These are phyloP conservation scores for Microcyclosporella mali DNA, from an alignment of 2,329 filamentous ascomycete species.

Conservation along the genomic window DNA sequence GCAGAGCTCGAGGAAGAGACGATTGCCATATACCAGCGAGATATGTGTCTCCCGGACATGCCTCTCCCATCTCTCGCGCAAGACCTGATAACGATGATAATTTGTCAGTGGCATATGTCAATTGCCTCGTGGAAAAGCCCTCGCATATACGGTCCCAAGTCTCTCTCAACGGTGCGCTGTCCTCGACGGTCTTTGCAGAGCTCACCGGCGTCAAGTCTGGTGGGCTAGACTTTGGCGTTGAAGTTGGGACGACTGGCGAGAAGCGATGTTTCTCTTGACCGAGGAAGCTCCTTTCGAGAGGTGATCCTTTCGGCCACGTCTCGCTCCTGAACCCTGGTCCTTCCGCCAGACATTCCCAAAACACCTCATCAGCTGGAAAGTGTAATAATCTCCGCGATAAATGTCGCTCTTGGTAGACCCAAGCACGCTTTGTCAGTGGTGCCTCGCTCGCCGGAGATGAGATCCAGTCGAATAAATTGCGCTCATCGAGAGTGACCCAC, in stretches of 20 bases:
- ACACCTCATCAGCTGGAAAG: not conserved
- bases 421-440: not conserved
- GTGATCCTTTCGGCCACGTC: no score
- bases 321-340: no score
- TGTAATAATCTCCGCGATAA: not conserved
- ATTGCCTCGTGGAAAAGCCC: not conserved
- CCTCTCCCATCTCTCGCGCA: not conserved
- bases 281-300: no score
- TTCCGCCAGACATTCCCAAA: conserved; percentile 1
- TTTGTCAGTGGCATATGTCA: not conserved
- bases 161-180: not conserved
- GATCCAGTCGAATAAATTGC: not conserved
- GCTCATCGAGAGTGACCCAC: not conserved
- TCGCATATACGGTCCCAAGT: not conserved
- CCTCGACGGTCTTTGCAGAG: not conserved
- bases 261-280: no score
- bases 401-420: conserved; percentile 2
- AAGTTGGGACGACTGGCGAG: no score
- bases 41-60: not conserved
- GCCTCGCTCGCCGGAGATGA: not conserved
- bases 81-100: not conserved
- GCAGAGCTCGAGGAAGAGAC: not conserved
- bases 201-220: not conserved
- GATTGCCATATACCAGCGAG: not conserved
- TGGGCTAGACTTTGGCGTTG: not conserved